These are phyloP conservation scores for Moringa oleifera DNA, from an alignment of 345 rosid species.

Conservation along the genomic window DNA sequence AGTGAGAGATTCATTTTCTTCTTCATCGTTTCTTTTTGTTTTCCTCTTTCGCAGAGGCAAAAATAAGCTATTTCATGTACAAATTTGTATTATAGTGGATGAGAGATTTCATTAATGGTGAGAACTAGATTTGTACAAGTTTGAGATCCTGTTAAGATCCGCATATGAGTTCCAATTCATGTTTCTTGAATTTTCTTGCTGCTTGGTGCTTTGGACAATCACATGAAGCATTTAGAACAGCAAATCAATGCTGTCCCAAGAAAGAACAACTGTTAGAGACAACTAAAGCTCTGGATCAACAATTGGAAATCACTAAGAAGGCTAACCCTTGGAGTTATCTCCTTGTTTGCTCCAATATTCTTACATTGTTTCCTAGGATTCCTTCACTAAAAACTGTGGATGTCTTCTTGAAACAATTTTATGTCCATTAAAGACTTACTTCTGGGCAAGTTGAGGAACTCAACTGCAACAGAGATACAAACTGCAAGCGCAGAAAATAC, in stretches of 20 bases:
- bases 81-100: background rate
- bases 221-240: too few species aligned
- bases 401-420: background rate
- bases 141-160: background rate
- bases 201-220: too few species aligned
- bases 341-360: background rate
- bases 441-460: background rate
- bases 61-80: conserved; percentile 5
- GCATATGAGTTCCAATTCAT: too few species aligned
- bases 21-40: background rate
- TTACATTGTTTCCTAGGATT: conserved; percentile 23
- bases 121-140: background rate
- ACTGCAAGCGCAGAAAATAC: background rate
- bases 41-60: background rate
- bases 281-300: too few species aligned
- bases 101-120: too few species aligned
- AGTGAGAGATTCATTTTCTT: background rate
- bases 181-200: too few species aligned
- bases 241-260: background rate
- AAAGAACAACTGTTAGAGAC: background rate
- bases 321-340: conserved; percentile 18
- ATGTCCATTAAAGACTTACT: background rate
- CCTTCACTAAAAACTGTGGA: conserved; percentile 11
- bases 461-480: background rate
- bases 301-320: too few species aligned